A percentile compares a stretch with the other conserved stretches of the same genome.
phyloP scores from a whole-genome alignment of 2,329 filamentous ascomycete genomes.

The Monosporascus sp. region DNA sequence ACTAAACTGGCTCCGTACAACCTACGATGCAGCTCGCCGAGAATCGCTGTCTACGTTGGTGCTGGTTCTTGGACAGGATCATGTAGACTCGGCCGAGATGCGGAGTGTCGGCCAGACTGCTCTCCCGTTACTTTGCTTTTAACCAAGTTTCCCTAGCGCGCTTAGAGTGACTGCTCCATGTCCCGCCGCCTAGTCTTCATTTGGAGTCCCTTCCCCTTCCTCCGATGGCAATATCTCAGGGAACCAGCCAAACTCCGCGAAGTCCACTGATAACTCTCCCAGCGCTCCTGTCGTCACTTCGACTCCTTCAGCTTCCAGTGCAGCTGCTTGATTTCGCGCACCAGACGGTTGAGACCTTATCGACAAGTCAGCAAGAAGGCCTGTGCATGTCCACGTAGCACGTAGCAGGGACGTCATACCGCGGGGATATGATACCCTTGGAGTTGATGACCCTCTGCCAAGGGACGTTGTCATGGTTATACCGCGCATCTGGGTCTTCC shows the following conservation, averaged over 20 bases:
- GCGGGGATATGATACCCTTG: conserved; percentile 78
- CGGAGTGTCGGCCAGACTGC: no score
- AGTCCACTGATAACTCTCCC: conserved; percentile 47
- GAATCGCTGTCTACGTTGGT: no score
- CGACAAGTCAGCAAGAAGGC: no score
- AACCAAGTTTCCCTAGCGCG: no score
- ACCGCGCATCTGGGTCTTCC: conserved; percentile 43
- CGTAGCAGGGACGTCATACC: conserved; percentile 40
- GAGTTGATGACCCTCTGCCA: conserved; percentile 93
- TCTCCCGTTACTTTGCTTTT: no score
- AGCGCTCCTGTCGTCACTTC: conserved; percentile 41
- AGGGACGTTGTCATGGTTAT: conserved; percentile 74
- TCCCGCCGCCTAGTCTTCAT: conserved; percentile 5
- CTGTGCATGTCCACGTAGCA: neutral
- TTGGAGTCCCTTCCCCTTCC: conserved; percentile 19
- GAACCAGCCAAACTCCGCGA: conserved; percentile 51
- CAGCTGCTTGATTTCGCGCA: conserved; percentile 43
- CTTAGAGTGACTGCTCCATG: neutral
- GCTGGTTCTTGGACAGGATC: no score
- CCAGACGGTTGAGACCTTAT: conserved; percentile 44
- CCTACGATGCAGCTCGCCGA: no score
- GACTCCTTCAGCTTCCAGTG: conserved; percentile 47
- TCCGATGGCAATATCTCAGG: conserved; percentile 44
- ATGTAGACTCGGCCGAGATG: no score
- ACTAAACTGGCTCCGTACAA: no score